Percentiles rank a stretch among this genome's conserved stretches.
Conservation (phyloP, 352 stramenopile genomes). For the Elongisporangium senticosum region DNA sequence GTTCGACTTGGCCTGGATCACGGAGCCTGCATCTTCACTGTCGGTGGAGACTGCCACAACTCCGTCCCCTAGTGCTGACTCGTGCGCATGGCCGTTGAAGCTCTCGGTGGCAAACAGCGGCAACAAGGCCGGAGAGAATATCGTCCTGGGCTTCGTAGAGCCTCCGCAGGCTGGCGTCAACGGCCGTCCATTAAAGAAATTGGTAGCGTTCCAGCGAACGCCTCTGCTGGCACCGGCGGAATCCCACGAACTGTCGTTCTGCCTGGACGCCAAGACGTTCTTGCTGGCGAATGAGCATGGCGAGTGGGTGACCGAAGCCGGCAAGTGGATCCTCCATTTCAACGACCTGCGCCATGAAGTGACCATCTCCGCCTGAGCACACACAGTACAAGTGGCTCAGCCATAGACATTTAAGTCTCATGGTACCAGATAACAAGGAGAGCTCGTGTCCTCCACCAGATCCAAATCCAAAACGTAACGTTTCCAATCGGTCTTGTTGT, state of each 20-base stretch:
- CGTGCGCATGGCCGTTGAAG: constrained; percentile 15
- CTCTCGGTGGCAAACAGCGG: constrained; percentile 47
- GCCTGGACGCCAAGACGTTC: constrained; percentile 33
- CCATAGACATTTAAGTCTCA: no score
- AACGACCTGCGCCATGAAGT: constrained; percentile 24
- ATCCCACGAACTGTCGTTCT: constrained; percentile 21
- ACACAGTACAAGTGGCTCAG: neutral
- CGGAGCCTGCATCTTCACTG: constrained; percentile 8
- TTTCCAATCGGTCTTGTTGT: no score
- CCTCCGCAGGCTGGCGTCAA: constrained; percentile 20
- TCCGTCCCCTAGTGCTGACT: neutral
- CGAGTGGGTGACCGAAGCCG: constrained; percentile 23
- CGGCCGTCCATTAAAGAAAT: constrained; percentile 36
- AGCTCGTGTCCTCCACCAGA: no score
- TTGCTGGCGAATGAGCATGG: constrained; percentile 29
- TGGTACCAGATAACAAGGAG: no score
- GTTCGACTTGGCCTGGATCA: constrained; percentile 44
- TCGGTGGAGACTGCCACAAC: neutral
- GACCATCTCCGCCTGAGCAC: constrained; percentile 5
- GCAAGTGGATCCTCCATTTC: constrained; percentile 39
- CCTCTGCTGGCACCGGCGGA: constrained; percentile 20
- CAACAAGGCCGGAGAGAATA: constrained; percentile 28
- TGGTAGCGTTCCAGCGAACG: constrained; percentile 54
- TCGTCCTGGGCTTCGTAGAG: constrained; percentile 31
- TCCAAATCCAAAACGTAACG: no score